Base-by-base conservation (phyloP, 192 early-diverging fungal genomes). In the Gamsiella multidivaricata region DNA sequence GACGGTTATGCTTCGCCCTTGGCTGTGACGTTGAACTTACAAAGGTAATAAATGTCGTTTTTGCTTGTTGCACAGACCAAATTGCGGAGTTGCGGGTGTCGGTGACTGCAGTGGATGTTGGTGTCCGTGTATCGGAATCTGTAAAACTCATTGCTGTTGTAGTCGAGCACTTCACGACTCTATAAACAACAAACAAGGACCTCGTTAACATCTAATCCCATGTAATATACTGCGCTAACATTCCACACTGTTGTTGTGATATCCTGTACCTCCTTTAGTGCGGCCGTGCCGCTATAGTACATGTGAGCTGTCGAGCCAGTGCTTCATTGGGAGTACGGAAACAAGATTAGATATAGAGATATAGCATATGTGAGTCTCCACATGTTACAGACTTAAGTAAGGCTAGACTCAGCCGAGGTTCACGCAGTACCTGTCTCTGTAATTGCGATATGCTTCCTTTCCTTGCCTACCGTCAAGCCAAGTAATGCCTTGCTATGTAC, bases 91-190 rank as follows among this genome's bases (percentile, higher is more conserved):
- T 76, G 73, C 14, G 73, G 73, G 31, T 76, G 73, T 25, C 45
- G 58, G 29, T 76, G 73, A 25, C 64, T 68, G 53, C 73, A 76
- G 29, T 76, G 73, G 36, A 68, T 25, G 23, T 54, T 62, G 18
- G 73, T 76, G 43, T 76, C 65, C 3, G 73, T 76, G 50, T 68
- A 76, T 60, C 73, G 43, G 53, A 76, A 76, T 49, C 65, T 31
- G 43, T 61, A 76, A 51, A 46, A 76, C 28, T 76, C 58, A 37
- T 68, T 61, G 23, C 32, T 50, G 0, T 29, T 20, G 45, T 76
- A 76, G 37, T 76, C 59, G 11, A 76, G 23, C 14, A 52, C 36
- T 4, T 76, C 37, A 1, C 65, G 73, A 41, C 49, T 68, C 73
- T 76, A 66, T 3, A 25, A 28, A 20, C 14, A 17, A 20, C 2